These are phyloP conservation scores for Neocucurbitaria cava DNA, from an alignment of 2,329 filamentous ascomycete genomes.

Conservation along the genomic window DNA sequence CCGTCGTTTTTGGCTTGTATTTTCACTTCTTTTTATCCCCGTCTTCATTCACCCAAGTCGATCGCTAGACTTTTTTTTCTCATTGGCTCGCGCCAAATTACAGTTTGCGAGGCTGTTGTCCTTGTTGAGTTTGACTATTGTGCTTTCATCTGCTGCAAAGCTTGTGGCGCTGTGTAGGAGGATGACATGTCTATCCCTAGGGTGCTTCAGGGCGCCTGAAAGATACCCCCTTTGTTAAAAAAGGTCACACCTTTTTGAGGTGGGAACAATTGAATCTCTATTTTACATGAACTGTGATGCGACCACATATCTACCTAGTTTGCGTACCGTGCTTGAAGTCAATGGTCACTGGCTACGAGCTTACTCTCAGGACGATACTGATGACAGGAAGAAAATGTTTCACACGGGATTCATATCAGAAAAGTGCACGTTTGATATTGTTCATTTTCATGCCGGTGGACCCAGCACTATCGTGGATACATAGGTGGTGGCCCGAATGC, in stretches of 20 bases:
- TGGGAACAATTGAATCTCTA: too few species aligned
- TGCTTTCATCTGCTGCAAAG: too few species aligned
- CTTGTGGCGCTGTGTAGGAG: too few species aligned
- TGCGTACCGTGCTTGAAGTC: too few species aligned
- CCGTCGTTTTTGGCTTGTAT: not conserved
- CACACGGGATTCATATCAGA: not conserved
- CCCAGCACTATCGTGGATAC: conserved; percentile 37
- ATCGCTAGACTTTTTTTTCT: not conserved
- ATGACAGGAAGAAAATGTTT: not conserved
- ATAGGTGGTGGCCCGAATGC: conserved; percentile 41
- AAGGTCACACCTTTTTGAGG: too few species aligned
- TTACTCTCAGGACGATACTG: too few species aligned
- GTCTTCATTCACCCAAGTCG: not conserved
- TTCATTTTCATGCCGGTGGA: conserved; percentile 47
- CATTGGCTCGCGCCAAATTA: not conserved
- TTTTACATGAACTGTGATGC: too few species aligned
- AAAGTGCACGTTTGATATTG: conserved; percentile 29
- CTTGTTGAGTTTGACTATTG: too few species aligned
- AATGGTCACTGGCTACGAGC: too few species aligned
- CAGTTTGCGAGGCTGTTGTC: not conserved
- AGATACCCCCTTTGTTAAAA: not conserved
- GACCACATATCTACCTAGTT: too few species aligned
- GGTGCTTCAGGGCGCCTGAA: not conserved
- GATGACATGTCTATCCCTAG: not conserved
- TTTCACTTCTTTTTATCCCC: not conserved